Evolutionary conservation across 345 rosid species (phyloP), one percentile per base, ranked within the genome.

Genomic region (Eucalyptus sp.): DNA sequence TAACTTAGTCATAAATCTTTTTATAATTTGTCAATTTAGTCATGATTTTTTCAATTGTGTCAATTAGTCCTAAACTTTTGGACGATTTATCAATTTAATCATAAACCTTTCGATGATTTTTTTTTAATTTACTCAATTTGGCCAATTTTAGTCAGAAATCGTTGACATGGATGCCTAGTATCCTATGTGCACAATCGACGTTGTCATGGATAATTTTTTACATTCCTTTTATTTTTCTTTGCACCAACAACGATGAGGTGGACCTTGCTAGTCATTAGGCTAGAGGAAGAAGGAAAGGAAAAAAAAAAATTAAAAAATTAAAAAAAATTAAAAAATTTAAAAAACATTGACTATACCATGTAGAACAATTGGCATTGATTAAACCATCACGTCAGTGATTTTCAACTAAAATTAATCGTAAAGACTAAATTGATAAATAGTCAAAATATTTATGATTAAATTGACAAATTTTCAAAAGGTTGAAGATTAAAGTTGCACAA

Each of bases 161-260:
- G 1, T 12, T 60, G 6, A 58, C n/a, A 11, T 25, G n/a, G 22
- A 58, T 11, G 14, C 2, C 2, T 1, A 2, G 14, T 13, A 60
- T 13, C n/a, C 1, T 25, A 54, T 18, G 25, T 54, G n/a, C 64
- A 25, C 1, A 0, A 27, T 10, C 0, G 2, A 5, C 3, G n/a
- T 27, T 58, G n/a, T 3, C 6, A 2, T 56, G 29, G 29, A 56
- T 56, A 56, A 24, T 9, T 9, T 56, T 56, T 56, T 56, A 56
- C 62, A 24, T 10, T 58, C 6, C 27, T 10, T 25, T 58, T 58
- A 10, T 58, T 25, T 58, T 58, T 58, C n/a, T 25, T 58, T 58
- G 6, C 13, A 25, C n/a, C 5, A 54, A 25, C 25, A 22, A 54
- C 1, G 11, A 22, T 54, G 27, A 54, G 27, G 24, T 54, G 4